Evolutionary conservation across 768 basidiomycete genomes (phyloP).

Genomic region (Suillus americanus): DNA sequence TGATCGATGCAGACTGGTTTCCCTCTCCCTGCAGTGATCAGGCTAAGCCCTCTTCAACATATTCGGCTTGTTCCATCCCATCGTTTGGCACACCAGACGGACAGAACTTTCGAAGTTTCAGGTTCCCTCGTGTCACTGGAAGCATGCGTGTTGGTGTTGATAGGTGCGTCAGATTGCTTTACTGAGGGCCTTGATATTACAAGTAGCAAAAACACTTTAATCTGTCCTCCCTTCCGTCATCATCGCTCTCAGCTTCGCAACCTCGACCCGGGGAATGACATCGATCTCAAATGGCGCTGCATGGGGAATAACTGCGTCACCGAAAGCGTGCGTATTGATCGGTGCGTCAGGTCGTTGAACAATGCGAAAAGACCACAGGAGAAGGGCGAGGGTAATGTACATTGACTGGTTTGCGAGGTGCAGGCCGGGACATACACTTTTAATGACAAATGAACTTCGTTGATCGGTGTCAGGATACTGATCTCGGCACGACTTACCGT

Average conservation of each 20-base stretch:
- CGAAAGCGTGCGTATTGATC: conserved; percentile 59
- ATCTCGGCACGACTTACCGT: conserved; percentile 17
- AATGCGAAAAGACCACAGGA: conserved; percentile 61
- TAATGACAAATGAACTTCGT: not conserved
- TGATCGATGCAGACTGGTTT: too few relatives aligned
- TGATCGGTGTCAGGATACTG: not conserved
- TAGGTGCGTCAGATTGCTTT: not conserved
- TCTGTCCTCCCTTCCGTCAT: not conserved
- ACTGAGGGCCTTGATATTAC: not conserved
- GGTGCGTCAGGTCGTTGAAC: conserved; percentile 43
- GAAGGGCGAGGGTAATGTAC: conserved; percentile 56
- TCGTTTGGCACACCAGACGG: too few relatives aligned
- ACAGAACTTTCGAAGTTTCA: too few relatives aligned
- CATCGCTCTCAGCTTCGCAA: not conserved
- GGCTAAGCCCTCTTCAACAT: too few relatives aligned
- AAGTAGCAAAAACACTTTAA: not conserved
- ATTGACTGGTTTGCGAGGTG: conserved; percentile 46
- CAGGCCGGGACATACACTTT: conserved; percentile 1
- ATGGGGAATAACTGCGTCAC: conserved; percentile 56
- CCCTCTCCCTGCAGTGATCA: too few relatives aligned
- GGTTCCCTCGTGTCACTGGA: too few relatives aligned
- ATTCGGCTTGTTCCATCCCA: too few relatives aligned
- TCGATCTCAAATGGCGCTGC: conserved; percentile 27
- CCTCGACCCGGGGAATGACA: not conserved
- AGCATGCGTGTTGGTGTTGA: not conserved